These are phyloP conservation scores for Neopestalotiopsis clavispora DNA, from an alignment of 2,329 filamentous ascomycete genomes.

Conservation along the genomic window DNA sequence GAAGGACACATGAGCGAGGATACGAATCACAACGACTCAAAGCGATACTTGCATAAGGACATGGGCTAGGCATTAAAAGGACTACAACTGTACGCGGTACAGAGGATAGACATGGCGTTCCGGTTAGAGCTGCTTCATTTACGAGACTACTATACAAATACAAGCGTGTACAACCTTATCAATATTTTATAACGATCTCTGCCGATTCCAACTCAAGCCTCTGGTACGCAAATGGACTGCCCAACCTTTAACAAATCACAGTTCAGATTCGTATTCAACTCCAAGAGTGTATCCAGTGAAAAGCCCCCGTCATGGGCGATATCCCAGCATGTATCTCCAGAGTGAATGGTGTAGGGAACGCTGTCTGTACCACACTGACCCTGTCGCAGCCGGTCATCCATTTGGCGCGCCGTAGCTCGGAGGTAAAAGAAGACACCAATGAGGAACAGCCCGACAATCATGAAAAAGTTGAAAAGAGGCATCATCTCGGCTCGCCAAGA, in stretches of 20 bases:
- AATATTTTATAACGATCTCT: not conserved
- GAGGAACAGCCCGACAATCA: constrained; percentile 56
- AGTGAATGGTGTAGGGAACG: constrained; percentile 43
- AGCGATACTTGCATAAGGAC: not conserved
- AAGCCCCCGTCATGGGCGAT: constrained; percentile 50
- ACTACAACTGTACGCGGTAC: not conserved
- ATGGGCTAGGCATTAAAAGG: not conserved
- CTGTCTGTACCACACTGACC: constrained; percentile 36
- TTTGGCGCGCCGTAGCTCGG: constrained; percentile 32
- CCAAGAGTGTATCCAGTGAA: constrained; percentile 50
- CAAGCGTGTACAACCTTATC: not conserved
- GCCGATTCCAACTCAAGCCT: not conserved
- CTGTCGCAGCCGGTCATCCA: constrained; percentile 17
- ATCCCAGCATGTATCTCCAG: constrained; percentile 59
- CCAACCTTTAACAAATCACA: constrained; percentile 52
- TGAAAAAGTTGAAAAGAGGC: constrained; percentile 63
- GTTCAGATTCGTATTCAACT: constrained; percentile 49
- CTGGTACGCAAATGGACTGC: constrained; percentile 50
- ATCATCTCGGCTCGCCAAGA: constrained; percentile 58
- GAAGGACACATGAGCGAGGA: too few species aligned
- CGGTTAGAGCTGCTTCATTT: not conserved
- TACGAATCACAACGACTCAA: not conserved
- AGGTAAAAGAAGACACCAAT: constrained; percentile 56
- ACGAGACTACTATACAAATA: not conserved
- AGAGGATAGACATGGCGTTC: not conserved